Evolutionary conservation across 2,329 filamentous ascomycete species (phyloP), one percentile per base, ranked within the genome.

Genomic region (Pseudogymnoascus sp.): DNA sequence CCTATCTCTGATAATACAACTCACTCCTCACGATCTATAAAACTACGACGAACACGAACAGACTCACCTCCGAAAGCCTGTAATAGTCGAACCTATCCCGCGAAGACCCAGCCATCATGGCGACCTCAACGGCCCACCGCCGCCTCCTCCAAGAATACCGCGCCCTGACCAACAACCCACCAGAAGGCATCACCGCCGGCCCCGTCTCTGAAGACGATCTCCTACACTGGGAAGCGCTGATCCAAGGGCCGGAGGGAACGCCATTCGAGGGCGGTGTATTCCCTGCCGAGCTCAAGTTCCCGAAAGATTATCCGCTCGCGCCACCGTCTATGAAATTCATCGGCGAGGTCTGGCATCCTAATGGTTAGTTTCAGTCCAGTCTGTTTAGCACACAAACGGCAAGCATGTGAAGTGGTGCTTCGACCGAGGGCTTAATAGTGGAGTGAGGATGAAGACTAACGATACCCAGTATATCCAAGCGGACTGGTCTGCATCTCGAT

Each of bases 401-500:
- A 16, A 31, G n/a, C 25, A 11, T 31, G 4, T 8, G 12, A 11
- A 28, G 25, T 21, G 10, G 46, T 21, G 28, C 10, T 21, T 7
- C 34, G 5, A 11, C 1, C 7, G 5, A 8, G 18, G n/a, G 25
- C 2, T 18, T 18, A 56, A 18, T 11, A 11, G n/a, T 1, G 25
- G 2, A 4, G 2, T 11, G 34, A 16, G 34, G 36, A 16, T 5
- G n/a, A 11, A n/a, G 3, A 28, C 60, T 64, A 38, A 62, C 53
- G 40, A 6, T 38, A 56, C 21, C 42, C 68, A 96, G 93, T 97
- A 61, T 97, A 97, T 75, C 84, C 89, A 14, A 93, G 89, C 74
- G 93, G 93, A 67, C 84, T 93, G 16, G 95, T 97, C 70, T 97
- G 93, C 79, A 97, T 97, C 73, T 96, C 91, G n/a, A 97, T 97